These are phyloP conservation scores for Westerdykella ornata DNA, from an alignment of 2,329 filamentous ascomycete species.

Conservation along the genomic window DNA sequence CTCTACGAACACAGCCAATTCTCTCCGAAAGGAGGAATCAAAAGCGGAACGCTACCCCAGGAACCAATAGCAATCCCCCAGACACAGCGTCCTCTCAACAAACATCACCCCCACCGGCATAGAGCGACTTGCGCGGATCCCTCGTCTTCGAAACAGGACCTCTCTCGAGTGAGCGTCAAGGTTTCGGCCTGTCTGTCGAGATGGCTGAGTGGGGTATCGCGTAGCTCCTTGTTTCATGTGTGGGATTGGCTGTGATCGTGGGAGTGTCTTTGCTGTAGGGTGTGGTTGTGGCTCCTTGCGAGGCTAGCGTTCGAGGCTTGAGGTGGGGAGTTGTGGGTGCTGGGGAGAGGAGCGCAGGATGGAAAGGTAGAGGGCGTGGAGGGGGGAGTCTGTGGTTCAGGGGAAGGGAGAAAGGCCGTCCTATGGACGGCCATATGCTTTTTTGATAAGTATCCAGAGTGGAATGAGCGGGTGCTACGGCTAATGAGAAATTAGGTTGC, in stretches of 20 bases:
- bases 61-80: no score
- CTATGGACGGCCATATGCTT: constrained; percentile 21
- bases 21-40: constrained; percentile 1
- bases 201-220: constrained; percentile 10
- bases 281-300: constrained; percentile 5
- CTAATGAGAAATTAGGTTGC: no score
- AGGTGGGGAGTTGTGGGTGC: constrained; percentile 10
- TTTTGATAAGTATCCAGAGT: constrained; percentile 38
- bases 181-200: constrained; percentile 35
- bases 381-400: constrained; percentile 15
- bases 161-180: constrained; percentile 39
- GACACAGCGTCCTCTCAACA: no score
- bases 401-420: constrained; percentile 13
- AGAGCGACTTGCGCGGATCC: constrained; percentile 6
- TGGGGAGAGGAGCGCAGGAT: not conserved
- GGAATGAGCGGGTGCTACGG: constrained; percentile 15
- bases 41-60: constrained; percentile 4
- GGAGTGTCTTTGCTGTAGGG: constrained; percentile 8
- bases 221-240: constrained; percentile 7
- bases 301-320: constrained; percentile 15
- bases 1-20: constrained; percentile 6
- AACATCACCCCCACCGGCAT: no score
- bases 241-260: constrained; percentile 4
- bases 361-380: constrained; percentile 8
- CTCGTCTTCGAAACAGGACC: constrained; percentile 25